A percentile compares a stretch with the other conserved stretches of the same genome.
Evolutionary conservation across 2,329 filamentous ascomycete species (phyloP).

Genomic region (Fulvia fulva): DNA sequence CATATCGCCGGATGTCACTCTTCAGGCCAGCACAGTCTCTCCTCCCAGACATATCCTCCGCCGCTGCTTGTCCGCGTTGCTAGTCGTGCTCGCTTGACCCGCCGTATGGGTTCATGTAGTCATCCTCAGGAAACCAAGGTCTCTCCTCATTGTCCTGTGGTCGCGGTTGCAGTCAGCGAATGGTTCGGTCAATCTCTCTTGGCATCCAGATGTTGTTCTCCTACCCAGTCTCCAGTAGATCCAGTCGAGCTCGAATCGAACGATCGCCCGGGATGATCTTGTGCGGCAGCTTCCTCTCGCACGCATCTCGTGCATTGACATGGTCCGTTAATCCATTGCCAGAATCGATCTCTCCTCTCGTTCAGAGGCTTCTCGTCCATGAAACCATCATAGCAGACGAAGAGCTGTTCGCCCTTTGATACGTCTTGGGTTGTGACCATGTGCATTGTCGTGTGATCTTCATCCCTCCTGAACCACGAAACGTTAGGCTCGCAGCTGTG

Average conservation of each 20-base stretch:
- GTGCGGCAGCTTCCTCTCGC: slow-evolving; percentile 19
- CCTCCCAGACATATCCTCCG: neutral
- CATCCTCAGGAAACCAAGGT: neutral
- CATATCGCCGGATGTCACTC: neutral
- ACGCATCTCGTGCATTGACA: slow-evolving; percentile 28
- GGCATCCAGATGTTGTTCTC: neutral
- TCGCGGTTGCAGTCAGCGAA: neutral
- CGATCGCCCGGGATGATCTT: neutral
- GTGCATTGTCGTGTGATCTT: slow-evolving; percentile 19
- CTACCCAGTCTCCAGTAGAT: slow-evolving; percentile 4
- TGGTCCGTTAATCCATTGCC: slow-evolving; percentile 26
- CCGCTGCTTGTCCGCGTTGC: neutral
- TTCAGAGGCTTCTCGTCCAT: slow-evolving; percentile 14
- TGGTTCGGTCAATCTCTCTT: neutral
- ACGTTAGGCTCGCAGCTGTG: slow-evolving; percentile 93
- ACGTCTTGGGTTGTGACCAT: slow-evolving; percentile 16
- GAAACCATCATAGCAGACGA: slow-evolving; percentile 30
- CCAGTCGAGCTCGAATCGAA: neutral
- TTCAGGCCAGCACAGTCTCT: neutral
- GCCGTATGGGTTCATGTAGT: neutral
- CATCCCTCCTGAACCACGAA: slow-evolving; percentile 59
- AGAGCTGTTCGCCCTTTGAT: slow-evolving; percentile 27
- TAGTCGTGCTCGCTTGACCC: neutral
- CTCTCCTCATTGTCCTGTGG: neutral
- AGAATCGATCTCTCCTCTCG: slow-evolving; percentile 18